Percentiles rank a stretch among this genome's conserved stretches.
Evolutionary conservation across 2,329 filamentous ascomycete species (phyloP).

Genomic region (Fusarium cyanostomum): DNA sequence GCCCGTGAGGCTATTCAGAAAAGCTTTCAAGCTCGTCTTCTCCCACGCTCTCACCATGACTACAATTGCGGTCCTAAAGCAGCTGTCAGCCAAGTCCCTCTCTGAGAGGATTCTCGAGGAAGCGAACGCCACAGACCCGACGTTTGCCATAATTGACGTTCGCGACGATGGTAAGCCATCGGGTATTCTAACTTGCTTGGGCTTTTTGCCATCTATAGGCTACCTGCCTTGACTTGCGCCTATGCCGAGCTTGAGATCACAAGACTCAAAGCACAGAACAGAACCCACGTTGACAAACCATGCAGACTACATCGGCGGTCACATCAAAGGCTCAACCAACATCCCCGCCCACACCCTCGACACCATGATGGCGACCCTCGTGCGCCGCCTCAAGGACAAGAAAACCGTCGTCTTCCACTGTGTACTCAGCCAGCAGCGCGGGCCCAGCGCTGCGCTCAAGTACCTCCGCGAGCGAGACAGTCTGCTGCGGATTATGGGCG

Average conservation of each 20-base stretch:
- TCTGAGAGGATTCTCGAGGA: slow-evolving; percentile 69
- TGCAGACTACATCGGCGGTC: slow-evolving; percentile 87
- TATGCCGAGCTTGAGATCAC: neutral
- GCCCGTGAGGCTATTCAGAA: slow-evolving; percentile 22
- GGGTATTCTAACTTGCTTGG: neutral
- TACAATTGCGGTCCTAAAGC: slow-evolving; percentile 70
- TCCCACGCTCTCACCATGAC: slow-evolving; percentile 51
- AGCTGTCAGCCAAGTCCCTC: slow-evolving; percentile 75
- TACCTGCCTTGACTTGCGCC: neutral
- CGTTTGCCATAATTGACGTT: slow-evolving; percentile 85
- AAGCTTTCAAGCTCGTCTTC: slow-evolving; percentile 8
- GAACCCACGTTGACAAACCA: neutral
- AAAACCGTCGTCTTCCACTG: slow-evolving; percentile 95
- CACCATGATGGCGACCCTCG: slow-evolving; percentile 80
- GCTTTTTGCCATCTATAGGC: too few relatives aligned
- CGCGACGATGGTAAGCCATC: slow-evolving; percentile 74
- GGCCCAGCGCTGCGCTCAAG: slow-evolving; percentile 81
- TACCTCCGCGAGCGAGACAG: slow-evolving; percentile 78
- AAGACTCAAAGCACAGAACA: neutral
- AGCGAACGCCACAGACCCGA: slow-evolving; percentile 51
- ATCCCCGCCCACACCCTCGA: slow-evolving; percentile 79
- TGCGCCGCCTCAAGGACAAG: slow-evolving; percentile 78
- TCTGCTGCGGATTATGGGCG: slow-evolving; percentile 46
- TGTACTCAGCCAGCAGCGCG: slow-evolving; percentile 88
- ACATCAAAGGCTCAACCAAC: slow-evolving; percentile 82